A percentile compares a stretch with the other conserved stretches of the same genome.
Evolutionary conservation across 1,139 yeast species (phyloP).

Genomic region (Pichia sp.): DNA sequence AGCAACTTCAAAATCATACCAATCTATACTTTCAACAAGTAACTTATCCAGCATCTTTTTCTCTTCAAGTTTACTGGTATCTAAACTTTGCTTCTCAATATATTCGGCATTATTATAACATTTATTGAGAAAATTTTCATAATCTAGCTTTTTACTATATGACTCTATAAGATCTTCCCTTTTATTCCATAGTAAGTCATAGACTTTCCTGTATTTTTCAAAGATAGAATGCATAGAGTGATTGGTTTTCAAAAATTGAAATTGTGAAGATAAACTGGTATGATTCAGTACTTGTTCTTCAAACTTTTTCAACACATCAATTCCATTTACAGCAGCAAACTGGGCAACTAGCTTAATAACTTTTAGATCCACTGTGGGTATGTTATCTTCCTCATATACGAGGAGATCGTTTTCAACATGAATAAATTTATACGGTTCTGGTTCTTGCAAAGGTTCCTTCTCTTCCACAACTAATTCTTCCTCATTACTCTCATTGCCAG

Average conservation of each 20-base stretch:
- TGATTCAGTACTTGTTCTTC: conserved; percentile 30
- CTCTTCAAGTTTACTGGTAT: conserved; percentile 25
- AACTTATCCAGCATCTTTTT: conserved; percentile 33
- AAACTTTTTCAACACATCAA: conserved; percentile 35
- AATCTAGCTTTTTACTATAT: conserved; percentile 17
- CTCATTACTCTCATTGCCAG: conserved; percentile 12
- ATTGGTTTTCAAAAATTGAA: conserved; percentile 53
- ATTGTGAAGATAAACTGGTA: conserved; percentile 43
- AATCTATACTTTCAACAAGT: conserved; percentile 71
- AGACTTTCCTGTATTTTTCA: conserved; percentile 48
- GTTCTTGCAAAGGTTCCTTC: conserved; percentile 11
- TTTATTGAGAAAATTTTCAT: conserved; percentile 35
- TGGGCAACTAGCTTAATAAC: conserved; percentile 68
- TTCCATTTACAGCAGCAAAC: conserved; percentile 53
- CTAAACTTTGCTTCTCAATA: conserved; percentile 34
- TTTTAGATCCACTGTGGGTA: conserved; percentile 60
- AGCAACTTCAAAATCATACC: conserved; percentile 76
- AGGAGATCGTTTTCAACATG: conserved; percentile 7
- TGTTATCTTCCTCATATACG: conserved; percentile 37
- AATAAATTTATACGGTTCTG: conserved; percentile 10
- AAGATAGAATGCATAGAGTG: conserved; percentile 62
- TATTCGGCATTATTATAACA: conserved; percentile 56
- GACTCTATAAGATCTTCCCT: conserved; percentile 17
- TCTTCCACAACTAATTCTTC: conserved; percentile 10
- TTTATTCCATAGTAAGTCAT: conserved; percentile 35